Base-by-base conservation (phyloP, 345 rosid species). In the Carallia pectinifolia region DNA sequence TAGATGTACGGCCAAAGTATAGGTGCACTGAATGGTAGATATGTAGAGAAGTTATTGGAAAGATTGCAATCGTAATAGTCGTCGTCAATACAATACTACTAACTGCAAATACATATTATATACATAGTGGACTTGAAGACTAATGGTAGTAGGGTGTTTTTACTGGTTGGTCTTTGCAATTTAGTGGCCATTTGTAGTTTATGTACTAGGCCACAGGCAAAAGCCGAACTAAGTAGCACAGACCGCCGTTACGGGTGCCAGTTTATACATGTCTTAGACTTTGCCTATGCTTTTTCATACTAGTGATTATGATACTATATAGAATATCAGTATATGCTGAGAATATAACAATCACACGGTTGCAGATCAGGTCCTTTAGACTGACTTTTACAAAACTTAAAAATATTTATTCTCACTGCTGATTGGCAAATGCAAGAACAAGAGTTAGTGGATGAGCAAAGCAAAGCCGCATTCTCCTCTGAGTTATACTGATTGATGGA, bases 1-100 rank as follows among this genome's bases (percentile, higher is more conserved):
- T 82, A 83, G 86, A 83, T 87, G 90, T 92, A 86, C 81, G 82
- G 88, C 81, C 71, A 66, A 64, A 69, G 68, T 70, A 82, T 85
- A 87, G 81, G 71, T 72, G 83, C 82, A 76, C 68, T 53, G 81
- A 77, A 74, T 81, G 81, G 79, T 79, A 72, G 80, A 79, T 76
- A 74, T 37, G 61, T 74, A 74, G 85, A 78, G 77, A 84, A 59
- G 64, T 59, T 69, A 66, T 64, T 61, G 48, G 71, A 56, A 62
- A 73, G 73, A 65, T 64, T 53, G 64, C 71, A 65, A 48, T 71
- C 61, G 5, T 54, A 18, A 7, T 65, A 48, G 47, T 73, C 82
- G 31, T 64, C 77, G 77, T 75, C 78, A 71, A 82, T 81, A 78
- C 82, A 61, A 82, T 77, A 84, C 79, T 69, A 73, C 87, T 82